These are phyloP conservation scores for Paecilomyces formosus DNA, from an alignment of 2,329 filamentous ascomycete species.

Conservation along the genomic window DNA sequence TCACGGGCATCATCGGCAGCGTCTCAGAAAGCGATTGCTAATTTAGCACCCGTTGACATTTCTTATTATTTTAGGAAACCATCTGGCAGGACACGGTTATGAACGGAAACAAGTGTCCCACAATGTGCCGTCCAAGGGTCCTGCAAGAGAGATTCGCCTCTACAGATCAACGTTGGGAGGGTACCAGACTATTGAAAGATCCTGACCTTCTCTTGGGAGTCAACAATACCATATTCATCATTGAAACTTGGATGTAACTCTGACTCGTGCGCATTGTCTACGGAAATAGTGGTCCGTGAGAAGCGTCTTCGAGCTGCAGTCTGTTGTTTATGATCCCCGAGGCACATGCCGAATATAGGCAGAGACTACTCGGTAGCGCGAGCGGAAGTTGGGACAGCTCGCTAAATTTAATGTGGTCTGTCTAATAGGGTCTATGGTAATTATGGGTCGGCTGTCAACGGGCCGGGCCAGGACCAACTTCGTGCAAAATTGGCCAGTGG, in stretches of 20 bases:
- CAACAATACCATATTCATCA: background rate
- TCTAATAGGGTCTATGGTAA: too few relatives aligned
- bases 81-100: background rate
- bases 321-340: background rate
- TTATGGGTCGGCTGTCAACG: background rate
- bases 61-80: background rate
- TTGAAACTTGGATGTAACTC: background rate
- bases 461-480: background rate
- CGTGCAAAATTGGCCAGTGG: background rate
- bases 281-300: background rate
- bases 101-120: background rate
- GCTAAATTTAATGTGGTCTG: background rate
- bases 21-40: background rate
- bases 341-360: background rate
- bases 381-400: background rate
- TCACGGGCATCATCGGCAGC: background rate
- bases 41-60: background rate
- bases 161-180: background rate
- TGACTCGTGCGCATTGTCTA: background rate
- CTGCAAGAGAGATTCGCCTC: background rate
- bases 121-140: background rate
- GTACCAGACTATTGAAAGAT: background rate
- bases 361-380: background rate
- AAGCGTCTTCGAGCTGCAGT: background rate
- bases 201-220: background rate